Percentiles rank a stretch among this genome's conserved stretches.
phyloP scores from a whole-genome alignment of 805 yeast species.

The Starmerella floris region DNA sequence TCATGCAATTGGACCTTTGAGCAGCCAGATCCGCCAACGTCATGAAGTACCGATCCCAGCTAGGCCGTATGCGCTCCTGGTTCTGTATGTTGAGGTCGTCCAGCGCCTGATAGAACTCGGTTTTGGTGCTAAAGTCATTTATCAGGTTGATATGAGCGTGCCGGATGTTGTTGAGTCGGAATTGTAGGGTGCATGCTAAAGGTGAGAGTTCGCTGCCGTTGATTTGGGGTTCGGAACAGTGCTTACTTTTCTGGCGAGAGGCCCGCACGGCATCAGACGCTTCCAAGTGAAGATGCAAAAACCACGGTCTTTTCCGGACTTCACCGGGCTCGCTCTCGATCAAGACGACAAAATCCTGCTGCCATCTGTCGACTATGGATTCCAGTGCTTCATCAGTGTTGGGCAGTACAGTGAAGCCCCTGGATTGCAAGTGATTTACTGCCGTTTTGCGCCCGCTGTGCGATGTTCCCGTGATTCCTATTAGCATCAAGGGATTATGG shows the following conservation, averaged over 20 bases:
- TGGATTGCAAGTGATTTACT: slow-evolving; percentile 41
- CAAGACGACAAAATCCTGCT: slow-evolving; percentile 43
- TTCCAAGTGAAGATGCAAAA: slow-evolving; percentile 64
- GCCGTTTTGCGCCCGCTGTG: slow-evolving; percentile 57
- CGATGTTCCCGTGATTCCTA: slow-evolving; percentile 60
- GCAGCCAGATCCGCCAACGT: slow-evolving; percentile 86
- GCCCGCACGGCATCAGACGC: slow-evolving; percentile 48
- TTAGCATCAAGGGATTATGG: slow-evolving; percentile 36
- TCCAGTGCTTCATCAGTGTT: slow-evolving; percentile 34
- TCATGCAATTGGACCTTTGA: slow-evolving; percentile 88
- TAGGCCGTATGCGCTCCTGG: slow-evolving; percentile 59
- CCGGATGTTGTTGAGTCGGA: slow-evolving; percentile 31
- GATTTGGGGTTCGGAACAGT: slow-evolving; percentile 22
- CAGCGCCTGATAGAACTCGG: slow-evolving; percentile 31
- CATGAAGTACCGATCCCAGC: slow-evolving; percentile 97
- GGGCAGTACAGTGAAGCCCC: slow-evolving; percentile 37
- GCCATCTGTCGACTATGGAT: slow-evolving; percentile 56
- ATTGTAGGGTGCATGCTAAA: slow-evolving; percentile 2
- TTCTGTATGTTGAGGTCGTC: slow-evolving; percentile 37
- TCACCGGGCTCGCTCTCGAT: slow-evolving; percentile 29
- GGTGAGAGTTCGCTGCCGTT: slow-evolving; percentile 28
- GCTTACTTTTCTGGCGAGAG: too few relatives aligned
- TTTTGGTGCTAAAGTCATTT: slow-evolving; percentile 34
- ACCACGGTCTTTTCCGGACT: slow-evolving; percentile 55
- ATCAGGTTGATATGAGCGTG: slow-evolving; percentile 46